These are phyloP conservation scores for Stevia rebaudiana DNA, from an alignment of 140 eudicot species.

Conservation along the genomic window DNA sequence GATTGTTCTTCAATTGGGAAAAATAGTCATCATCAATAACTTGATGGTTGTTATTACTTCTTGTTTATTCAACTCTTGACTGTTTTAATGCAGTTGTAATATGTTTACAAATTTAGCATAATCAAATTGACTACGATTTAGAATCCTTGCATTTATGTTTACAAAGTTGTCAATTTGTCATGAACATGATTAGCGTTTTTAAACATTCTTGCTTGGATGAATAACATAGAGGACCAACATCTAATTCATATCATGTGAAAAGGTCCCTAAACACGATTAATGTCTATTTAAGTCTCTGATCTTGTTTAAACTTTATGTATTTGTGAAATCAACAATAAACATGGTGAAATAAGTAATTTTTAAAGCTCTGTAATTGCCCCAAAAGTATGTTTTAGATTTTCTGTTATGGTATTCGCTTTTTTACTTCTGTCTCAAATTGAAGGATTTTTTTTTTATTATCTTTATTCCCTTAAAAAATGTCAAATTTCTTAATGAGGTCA, in stretches of 20 bases:
- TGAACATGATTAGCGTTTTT: constrained; percentile 14
- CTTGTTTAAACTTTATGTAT: neutral
- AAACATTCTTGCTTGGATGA: constrained; percentile 3
- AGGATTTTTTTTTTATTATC: no score
- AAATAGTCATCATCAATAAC: neutral
- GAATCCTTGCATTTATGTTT: no score
- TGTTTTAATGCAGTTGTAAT: no score
- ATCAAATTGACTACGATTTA: no score
- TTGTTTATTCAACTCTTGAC: no score
- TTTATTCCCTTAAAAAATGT: no score
- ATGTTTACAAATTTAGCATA: no score
- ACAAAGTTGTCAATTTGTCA: no score
- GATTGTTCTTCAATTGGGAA: neutral
- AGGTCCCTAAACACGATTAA: neutral
- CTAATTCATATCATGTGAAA: neutral
- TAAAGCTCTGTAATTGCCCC: neutral
- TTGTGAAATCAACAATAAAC: neutral
- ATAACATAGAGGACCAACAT: neutral
- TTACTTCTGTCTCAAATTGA: no score
- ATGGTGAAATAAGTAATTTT: neutral
- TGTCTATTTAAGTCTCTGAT: neutral
- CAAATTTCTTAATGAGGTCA: no score
- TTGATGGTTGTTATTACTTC: neutral
- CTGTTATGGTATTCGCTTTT: no score
- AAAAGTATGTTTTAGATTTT: neutral